These are phyloP conservation scores for Suillus subaureus DNA, from an alignment of 768 basidiomycete species.

Conservation along the genomic window DNA sequence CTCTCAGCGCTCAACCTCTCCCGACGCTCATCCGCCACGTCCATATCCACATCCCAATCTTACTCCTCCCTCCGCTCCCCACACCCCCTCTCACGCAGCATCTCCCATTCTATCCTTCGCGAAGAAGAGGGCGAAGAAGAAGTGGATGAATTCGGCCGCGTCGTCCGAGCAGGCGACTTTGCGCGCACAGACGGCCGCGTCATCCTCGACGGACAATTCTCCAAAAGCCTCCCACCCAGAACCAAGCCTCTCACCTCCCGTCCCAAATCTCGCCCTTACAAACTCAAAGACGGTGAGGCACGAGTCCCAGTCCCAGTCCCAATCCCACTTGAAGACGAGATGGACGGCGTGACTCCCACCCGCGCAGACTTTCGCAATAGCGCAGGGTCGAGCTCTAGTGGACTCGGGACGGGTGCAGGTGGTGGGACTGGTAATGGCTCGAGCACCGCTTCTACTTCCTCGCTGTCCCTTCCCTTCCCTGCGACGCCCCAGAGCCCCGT, in stretches of 20 bases:
- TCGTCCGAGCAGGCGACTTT: not conserved
- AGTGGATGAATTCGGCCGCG: constrained; percentile 29
- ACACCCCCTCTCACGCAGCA: constrained; percentile 27
- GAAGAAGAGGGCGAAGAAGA: constrained; percentile 27
- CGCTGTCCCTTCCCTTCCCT: constrained; percentile 32
- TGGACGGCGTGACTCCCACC: constrained; percentile 31
- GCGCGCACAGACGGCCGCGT: not conserved
- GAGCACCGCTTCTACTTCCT: constrained; percentile 30
- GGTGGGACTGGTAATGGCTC: constrained; percentile 1
- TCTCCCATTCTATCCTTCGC: constrained; percentile 33
- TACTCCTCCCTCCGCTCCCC: constrained; percentile 8
- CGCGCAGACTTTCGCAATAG: constrained; percentile 32
- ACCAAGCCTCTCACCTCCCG: not conserved
- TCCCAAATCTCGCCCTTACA: not conserved
- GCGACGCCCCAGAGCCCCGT: constrained; percentile 28
- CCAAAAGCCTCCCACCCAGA: not conserved
- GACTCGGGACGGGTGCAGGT: constrained; percentile 1
- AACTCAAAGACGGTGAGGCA: not conserved
- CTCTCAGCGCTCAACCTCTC: constrained; percentile 59
- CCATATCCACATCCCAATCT: constrained; percentile 30
- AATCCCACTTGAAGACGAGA: not conserved
- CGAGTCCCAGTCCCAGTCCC: no score
- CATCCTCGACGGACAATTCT: not conserved
- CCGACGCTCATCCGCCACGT: constrained; percentile 47
- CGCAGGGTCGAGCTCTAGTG: constrained; percentile 23